Base-by-base conservation (phyloP, 352 stramenopile species). In the Phytophthora constricta region DNA sequence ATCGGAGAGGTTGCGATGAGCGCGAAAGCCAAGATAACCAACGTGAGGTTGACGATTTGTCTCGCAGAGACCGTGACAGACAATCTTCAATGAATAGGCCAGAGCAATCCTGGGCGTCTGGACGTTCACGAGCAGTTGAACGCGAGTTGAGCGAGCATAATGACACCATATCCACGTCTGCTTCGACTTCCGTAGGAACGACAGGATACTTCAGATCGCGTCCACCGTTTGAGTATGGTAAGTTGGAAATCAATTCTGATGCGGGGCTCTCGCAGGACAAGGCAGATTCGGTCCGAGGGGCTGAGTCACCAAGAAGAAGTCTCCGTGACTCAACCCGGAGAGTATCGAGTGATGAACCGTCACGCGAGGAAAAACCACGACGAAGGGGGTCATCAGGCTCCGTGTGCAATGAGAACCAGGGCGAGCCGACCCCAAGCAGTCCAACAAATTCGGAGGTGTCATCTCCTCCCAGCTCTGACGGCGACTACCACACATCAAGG, bases 361-460 rank as follows among this genome's bases (percentile, higher is more conserved):
- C n/a, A 26, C 25, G 13, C 9, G 46, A 43, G 22, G 14, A 14
- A n/a, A 51, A 27, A 37, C 46, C 27, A 39, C 17, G 26, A 43
- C 37, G 46, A 19, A 22, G 22, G 8, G 9, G 23, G 1, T 52
- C 47, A 41, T 48, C 42, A 3, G 13, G 28, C 16, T 31, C 23
- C 37, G 26, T 26, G 43, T 16, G 23, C 25, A 7, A n/a, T 27
- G 54, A 53, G 14, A 70, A 70, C 27, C 61, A 71, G 62, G 56
- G 62, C 13, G 62, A 37, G 13, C 31, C 7, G 13, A 11, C 66
- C 16, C 45, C n/a, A n/a, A 47, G 1, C 23, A 74, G 67, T 23
- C 61, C 61, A 25, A 71, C 67, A 14, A 63, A 68, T 23, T 70
- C 66, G 13, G 61, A 70, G 22, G 43, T 23, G 19, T 70, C 65